Evolutionary conservation across 495 filamentous ascomycete genomes (phyloP), one percentile per base, ranked within the genome.

Genomic region (Daldinia concentrica): DNA sequence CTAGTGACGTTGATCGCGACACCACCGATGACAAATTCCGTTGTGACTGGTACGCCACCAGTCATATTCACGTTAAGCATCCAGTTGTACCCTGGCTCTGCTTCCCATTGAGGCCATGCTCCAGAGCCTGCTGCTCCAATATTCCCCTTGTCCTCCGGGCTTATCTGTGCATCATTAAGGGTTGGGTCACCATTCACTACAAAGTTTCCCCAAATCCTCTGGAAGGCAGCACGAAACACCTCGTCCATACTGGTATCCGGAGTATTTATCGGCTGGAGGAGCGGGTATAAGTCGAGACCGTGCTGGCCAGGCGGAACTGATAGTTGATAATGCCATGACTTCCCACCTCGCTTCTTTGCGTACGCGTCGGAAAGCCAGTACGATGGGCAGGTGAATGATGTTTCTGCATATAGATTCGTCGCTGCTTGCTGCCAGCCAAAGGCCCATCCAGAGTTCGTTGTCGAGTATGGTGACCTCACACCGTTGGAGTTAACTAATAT

Each of bases 321-420:
- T 76, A 86, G 89, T 69, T 91, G 86, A 68, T 90, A 90, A 34
- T 87, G 86, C 82, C 84, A 91, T 22, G 71, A 67, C 7, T 66
- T 65, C 3, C 64, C 68, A 1, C 29, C 51, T 29, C 41, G 54
- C 19, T 77, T 75, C 19, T 66, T 62, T 8, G 78, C 83, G 30
- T 69, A 90, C 1, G 86, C 89, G 48, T 86, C 83, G 14, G 86
- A 86, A 24, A 91, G 77, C 88, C 87, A 90, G 70, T 89, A 87
- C 2, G 86, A 82, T 1, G 88, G 85, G 64, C 89, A 91, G 51
- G 85, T 79, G 63, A 90, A 89, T 8, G 84, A 86, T 5, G 84
- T 81, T 76, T 90, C 88, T 37, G 83, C 84, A 52, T 87, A 89
- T 41, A 90, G 77, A 62, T 88, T 86, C 50, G 79, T 77, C 6